Evolutionary conservation across 2,329 filamentous ascomycete species (phyloP).

Genomic region (Cladosporium sp.): DNA sequence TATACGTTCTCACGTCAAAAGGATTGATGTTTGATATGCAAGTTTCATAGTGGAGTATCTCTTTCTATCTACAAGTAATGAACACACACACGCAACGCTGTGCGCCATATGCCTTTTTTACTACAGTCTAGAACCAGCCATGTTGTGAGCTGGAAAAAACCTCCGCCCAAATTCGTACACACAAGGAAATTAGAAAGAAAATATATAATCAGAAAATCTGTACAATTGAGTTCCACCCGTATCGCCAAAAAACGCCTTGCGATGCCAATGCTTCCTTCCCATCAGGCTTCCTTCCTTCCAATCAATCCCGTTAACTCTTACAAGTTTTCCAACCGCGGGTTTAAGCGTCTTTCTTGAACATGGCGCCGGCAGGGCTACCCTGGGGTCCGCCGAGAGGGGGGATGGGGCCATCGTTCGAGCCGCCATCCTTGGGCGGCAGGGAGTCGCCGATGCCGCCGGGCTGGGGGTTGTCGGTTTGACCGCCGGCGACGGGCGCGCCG

Average conservation of each 20-base stretch:
- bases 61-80: neutral
- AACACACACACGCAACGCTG: neutral
- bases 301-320: neutral
- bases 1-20: neutral
- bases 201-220: neutral
- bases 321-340: neutral
- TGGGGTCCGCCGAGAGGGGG: neutral
- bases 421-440: conserved; percentile 7
- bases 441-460: conserved; percentile 15
- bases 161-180: too few species aligned
- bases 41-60: conserved; percentile 12
- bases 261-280: conserved; percentile 12
- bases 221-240: neutral
- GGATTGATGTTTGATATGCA: neutral
- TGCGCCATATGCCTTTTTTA: neutral
- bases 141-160: neutral
- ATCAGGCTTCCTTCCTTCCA: too few species aligned
- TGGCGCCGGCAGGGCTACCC: conserved; percentile 4
- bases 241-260: conserved; percentile 11
- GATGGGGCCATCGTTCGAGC: conserved; percentile 4
- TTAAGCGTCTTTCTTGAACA: conserved; percentile 7
- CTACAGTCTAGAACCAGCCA: neutral
- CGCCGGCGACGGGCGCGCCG: conserved; percentile 19
- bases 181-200: neutral
- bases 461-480: conserved; percentile 37